Conservation (phyloP, 2,329 filamentous ascomycete species). For the Phaeosphaeriaceae sp. region DNA sequence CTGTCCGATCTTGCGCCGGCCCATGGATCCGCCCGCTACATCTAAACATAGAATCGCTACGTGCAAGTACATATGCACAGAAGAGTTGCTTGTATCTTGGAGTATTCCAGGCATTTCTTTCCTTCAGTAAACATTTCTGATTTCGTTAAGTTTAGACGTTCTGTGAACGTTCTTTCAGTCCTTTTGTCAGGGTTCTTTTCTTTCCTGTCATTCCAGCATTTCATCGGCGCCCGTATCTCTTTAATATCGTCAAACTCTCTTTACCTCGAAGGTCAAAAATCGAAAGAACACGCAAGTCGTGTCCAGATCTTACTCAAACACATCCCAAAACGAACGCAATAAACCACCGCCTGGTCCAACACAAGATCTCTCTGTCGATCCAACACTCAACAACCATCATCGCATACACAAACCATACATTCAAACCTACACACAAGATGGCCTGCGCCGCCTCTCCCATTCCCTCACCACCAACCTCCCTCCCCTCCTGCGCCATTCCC, state of each 20-base stretch:
- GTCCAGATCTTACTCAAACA: background rate
- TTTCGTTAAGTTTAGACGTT: slow-evolving; percentile 15
- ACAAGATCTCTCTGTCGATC: background rate
- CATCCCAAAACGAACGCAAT: background rate
- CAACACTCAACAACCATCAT: background rate
- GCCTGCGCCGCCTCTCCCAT: slow-evolving; percentile 20
- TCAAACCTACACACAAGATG: slow-evolving; percentile 11
- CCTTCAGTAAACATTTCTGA: slow-evolving; percentile 6
- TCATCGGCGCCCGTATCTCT: slow-evolving; percentile 1
- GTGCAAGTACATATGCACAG: slow-evolving; percentile 1
- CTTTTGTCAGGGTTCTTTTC: slow-evolving; percentile 1
- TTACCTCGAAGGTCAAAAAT: background rate
- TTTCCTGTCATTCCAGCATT: slow-evolving; percentile 11
- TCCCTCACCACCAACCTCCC: slow-evolving; percentile 30
- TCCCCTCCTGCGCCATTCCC: slow-evolving; percentile 33
- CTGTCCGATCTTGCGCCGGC: slow-evolving; percentile 22
- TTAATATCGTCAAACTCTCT: background rate
- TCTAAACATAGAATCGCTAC: slow-evolving; percentile 26
- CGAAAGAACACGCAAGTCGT: slow-evolving; percentile 7
- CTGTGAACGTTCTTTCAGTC: slow-evolving; percentile 17
- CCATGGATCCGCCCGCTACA: slow-evolving; percentile 8
- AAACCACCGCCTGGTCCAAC: background rate
- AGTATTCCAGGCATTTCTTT: slow-evolving; percentile 2
- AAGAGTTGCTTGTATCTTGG: background rate
- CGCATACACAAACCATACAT: background rate